Base-by-base conservation (phyloP, 495 filamentous ascomycete genomes). In the Penicillium roqueforti region DNA sequence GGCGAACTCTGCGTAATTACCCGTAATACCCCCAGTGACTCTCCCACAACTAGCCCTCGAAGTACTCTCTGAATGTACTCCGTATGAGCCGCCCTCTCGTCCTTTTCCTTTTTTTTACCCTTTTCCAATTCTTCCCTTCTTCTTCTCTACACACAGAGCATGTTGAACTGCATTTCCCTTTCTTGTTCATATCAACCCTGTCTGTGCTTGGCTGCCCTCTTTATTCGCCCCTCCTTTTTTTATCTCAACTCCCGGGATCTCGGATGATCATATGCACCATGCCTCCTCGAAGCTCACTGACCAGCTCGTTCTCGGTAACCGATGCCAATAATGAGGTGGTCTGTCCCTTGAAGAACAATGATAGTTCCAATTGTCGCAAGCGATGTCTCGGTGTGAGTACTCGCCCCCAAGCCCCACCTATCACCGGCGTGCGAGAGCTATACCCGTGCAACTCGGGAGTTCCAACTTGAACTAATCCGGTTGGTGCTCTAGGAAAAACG, bases 311-410 rank as follows among this genome's bases (percentile, higher is more conserved):
- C 68, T 92, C 91, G 58, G 87, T 95, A 63, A 86, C 88, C 56
- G 91, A 95, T 76, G 83, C 85, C 68, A 91, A 87, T 68, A 95
- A 95, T 72, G 93, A 97, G 72, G 92, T 98, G 59, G 90, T 97
- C 55, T 98, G 93, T 78, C 93, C 93, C 56, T 76, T 98, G 76
- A 85, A 84, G 65, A 97, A 96, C 69, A 91, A 95, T 55, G 93
- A 98, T 83, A 90, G 91, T 62, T 95, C 93, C 61, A 91, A 86
- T 76, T 98, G 93, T 81, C 88, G 93, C 67, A 98, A 98, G 78
- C 82, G 93, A 77, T 98, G 93, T 73, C 81, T 93, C 65, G 93
- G 93, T 71, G 93, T 97, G 77, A 89, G 92, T 89, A 54, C 53
- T 60, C 34, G n/a, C 20, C 47, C 28, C 28, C 14, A 11, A 51